Conservation (phyloP, 1,284 basidiomycete genomes). For the Ceratorhiza oryzae-sativae region DNA sequence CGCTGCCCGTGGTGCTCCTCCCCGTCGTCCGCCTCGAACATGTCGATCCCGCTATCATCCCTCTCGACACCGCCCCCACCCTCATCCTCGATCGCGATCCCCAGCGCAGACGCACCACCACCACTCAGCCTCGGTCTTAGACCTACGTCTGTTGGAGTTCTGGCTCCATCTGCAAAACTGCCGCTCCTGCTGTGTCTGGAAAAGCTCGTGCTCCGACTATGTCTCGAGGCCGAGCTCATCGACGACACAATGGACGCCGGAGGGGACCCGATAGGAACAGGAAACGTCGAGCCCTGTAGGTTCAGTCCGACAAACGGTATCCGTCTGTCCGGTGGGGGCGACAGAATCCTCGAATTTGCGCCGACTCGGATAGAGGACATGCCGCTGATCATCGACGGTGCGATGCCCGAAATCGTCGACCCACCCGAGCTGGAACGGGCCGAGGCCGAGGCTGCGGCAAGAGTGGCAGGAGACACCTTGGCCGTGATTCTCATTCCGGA, state of each 20-base stretch:
- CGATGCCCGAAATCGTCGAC: slow-evolving; percentile 16
- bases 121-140: slow-evolving; percentile 8
- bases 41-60: slow-evolving; percentile 37
- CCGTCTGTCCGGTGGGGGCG: slow-evolving; percentile 3
- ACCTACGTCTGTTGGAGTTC: slow-evolving; percentile 14
- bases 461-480: neutral
- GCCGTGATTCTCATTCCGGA: neutral
- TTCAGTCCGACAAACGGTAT: neutral
- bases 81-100: neutral
- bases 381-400: slow-evolving; percentile 11
- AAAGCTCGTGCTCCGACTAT: neutral
- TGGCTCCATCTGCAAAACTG: neutral
- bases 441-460: neutral
- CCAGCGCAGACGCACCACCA: neutral
- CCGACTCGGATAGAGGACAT: slow-evolving; percentile 13
- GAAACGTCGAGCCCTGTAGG: neutral
- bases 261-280: slow-evolving; percentile 2
- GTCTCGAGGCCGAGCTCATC: slow-evolving; percentile 4
- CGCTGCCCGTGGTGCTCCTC: slow-evolving; percentile 5
- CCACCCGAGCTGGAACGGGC: slow-evolving; percentile 15
- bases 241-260: slow-evolving; percentile 21
- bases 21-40: slow-evolving; percentile 32
- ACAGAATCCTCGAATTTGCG: slow-evolving; percentile 10
- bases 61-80: slow-evolving; percentile 2
- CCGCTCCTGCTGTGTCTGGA: neutral